Conservation (phyloP, 768 basidiomycete genomes). For the Tricholoma hemisulphureum region DNA sequence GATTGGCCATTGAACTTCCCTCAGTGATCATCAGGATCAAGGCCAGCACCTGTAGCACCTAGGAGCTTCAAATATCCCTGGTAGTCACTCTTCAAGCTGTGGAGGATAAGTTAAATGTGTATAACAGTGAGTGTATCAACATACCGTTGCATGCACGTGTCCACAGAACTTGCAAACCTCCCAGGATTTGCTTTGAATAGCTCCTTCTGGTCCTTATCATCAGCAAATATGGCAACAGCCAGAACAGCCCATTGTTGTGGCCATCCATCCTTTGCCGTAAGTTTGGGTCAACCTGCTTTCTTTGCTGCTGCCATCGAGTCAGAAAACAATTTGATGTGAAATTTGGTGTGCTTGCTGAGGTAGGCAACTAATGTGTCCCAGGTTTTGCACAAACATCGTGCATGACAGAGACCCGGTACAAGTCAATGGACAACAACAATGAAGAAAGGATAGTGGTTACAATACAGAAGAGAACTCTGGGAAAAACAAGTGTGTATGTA, state of each 20-base stretch:
- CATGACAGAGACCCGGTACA: too few species aligned
- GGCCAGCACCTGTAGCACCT: conserved; percentile 16
- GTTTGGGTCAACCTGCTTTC: conserved; percentile 18
- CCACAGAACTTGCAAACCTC: conserved; percentile 13
- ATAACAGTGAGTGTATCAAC: too few species aligned
- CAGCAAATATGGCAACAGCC: conserved; percentile 21
- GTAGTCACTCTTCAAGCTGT: conserved; percentile 22
- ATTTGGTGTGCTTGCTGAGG: conserved; percentile 14
- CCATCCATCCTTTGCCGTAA: conserved; percentile 20
- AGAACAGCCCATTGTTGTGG: too few species aligned
- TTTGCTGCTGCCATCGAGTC: conserved; percentile 25
- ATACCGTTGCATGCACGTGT: conserved; percentile 13
- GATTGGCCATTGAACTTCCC: conserved; percentile 12
- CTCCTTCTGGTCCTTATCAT: conserved; percentile 9
- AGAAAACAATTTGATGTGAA: too few species aligned
- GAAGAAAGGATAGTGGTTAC: too few species aligned
- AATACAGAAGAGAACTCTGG: too few species aligned
- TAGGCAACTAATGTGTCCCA: conserved; percentile 6
- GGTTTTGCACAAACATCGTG: too few species aligned
- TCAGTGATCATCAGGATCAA: conserved; percentile 10
- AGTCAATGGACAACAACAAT: too few species aligned
- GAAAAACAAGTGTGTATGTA: too few species aligned
- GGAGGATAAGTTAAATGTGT: too few species aligned
- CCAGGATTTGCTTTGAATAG: conserved; percentile 11
- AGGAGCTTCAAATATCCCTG: conserved; percentile 7